These are phyloP conservation scores for Kuraishia floccosa DNA, from an alignment of 805 yeast species.

Conservation along the genomic window DNA sequence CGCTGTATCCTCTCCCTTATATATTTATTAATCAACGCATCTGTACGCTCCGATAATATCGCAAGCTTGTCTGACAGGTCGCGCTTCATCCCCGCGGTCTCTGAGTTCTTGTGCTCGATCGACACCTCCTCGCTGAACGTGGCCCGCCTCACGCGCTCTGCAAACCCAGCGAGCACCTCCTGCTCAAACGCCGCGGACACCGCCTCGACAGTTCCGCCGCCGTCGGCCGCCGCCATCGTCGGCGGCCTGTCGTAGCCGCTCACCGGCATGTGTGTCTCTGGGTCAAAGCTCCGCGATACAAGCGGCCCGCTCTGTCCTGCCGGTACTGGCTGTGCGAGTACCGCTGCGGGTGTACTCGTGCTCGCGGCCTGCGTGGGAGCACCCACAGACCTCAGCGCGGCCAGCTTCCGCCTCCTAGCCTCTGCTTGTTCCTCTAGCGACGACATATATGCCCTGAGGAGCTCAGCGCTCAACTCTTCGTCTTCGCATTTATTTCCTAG, in stretches of 20 bases:
- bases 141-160: slow-evolving; percentile 2
- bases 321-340: neutral
- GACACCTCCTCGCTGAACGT: slow-evolving; percentile 14
- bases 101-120: neutral
- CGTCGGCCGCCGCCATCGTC: slow-evolving; percentile 2
- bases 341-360: neutral
- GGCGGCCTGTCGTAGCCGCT: slow-evolving; percentile 13
- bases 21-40: slow-evolving; percentile 23
- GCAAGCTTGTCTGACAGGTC: slow-evolving; percentile 26
- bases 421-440: slow-evolving; percentile 15
- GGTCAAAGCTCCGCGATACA: slow-evolving; percentile 11
- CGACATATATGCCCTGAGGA: too few relatives aligned
- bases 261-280: slow-evolving; percentile 5
- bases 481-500: too few relatives aligned
- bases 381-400: slow-evolving; percentile 12
- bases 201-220: slow-evolving; percentile 23
- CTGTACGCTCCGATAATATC: slow-evolving; percentile 27
- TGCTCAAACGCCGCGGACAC: slow-evolving; percentile 17
- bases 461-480: too few relatives aligned
- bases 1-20: slow-evolving; percentile 21
- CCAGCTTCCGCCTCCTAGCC: slow-evolving; percentile 16
- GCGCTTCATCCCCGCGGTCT: slow-evolving; percentile 34
- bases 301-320: neutral
- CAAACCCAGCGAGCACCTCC: slow-evolving; percentile 12
- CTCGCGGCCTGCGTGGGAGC: too few relatives aligned